Conservation (phyloP, 257 asterid species). For the Ajuga chamaepitys region DNA sequence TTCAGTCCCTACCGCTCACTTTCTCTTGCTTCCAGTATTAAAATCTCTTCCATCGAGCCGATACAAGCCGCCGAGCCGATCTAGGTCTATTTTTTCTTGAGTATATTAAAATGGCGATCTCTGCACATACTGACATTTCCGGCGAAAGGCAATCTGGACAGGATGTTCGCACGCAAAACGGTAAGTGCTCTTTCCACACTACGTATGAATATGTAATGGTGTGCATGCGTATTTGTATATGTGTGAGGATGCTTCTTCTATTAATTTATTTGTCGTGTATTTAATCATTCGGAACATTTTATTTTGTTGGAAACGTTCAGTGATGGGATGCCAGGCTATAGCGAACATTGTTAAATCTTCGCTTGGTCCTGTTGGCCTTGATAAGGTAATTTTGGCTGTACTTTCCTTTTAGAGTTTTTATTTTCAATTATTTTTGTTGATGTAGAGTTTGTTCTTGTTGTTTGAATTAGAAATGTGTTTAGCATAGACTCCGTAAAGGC, state of each 20-base stretch:
- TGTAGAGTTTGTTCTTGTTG: not conserved
- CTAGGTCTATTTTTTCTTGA: not conserved
- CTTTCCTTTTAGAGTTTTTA: not conserved
- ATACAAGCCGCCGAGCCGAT: not conserved
- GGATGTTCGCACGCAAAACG: conserved; percentile 80
- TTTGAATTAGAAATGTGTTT: not conserved
- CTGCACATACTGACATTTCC: conserved; percentile 40
- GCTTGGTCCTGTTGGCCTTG: conserved; percentile 69
- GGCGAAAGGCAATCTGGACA: conserved; percentile 88
- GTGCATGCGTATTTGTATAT: not conserved
- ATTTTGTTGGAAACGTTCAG: conserved; percentile 31
- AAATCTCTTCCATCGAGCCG: not conserved
- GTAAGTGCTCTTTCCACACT: conserved; percentile 16
- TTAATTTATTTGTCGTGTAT: not conserved
- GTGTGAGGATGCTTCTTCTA: conserved; percentile 33
- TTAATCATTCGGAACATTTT: not conserved
- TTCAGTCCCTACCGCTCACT: not conserved
- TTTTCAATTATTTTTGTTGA: not conserved
- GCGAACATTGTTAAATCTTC: conserved; percentile 80
- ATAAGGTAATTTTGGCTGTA: conserved; percentile 35
- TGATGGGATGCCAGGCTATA: conserved; percentile 69
- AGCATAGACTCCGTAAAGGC: not conserved
- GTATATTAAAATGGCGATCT: conserved; percentile 32
- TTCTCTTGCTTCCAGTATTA: not conserved
- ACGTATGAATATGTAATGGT: not conserved